Conservation (phyloP, 1,284 basidiomycete species). For the Puccinia hordei region DNA sequence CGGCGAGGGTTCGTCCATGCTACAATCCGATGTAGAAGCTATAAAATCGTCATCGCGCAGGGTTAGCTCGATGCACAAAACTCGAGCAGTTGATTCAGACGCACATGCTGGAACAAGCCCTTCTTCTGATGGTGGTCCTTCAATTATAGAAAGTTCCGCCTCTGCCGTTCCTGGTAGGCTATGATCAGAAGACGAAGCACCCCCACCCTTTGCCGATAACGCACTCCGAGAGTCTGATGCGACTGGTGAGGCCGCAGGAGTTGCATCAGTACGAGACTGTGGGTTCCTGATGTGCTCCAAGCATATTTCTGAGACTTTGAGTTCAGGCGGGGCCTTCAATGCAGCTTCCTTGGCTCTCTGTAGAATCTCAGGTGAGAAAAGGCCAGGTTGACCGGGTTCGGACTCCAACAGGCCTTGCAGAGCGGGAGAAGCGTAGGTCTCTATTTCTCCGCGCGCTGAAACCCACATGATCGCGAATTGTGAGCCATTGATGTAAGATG, state of each 20-base stretch:
- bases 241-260: constrained; percentile 2
- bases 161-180: background rate
- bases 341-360: constrained; percentile 45
- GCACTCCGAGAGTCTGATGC: constrained; percentile 21
- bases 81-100: background rate
- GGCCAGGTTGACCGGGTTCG: constrained; percentile 26
- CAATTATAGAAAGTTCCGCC: background rate
- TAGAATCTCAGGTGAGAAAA: constrained; percentile 51
- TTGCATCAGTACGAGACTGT: background rate
- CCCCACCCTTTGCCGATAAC: constrained; percentile 26
- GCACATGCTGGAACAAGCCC: constrained; percentile 5
- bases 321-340: constrained; percentile 51
- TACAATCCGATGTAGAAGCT: constrained; percentile 20
- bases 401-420: constrained; percentile 43
- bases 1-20: constrained; percentile 18
- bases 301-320: constrained; percentile 26
- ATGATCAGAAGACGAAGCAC: constrained; percentile 16
- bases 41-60: background rate
- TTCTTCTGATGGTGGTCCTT: constrained; percentile 4
- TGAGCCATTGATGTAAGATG: constrained; percentile 63
- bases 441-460: constrained; percentile 63
- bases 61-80: background rate
- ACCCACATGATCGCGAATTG: constrained; percentile 65
- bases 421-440: constrained; percentile 63
- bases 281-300: constrained; percentile 42